Conservation (phyloP, 805 yeast genomes). For the Saturnispora sanitii region DNA sequence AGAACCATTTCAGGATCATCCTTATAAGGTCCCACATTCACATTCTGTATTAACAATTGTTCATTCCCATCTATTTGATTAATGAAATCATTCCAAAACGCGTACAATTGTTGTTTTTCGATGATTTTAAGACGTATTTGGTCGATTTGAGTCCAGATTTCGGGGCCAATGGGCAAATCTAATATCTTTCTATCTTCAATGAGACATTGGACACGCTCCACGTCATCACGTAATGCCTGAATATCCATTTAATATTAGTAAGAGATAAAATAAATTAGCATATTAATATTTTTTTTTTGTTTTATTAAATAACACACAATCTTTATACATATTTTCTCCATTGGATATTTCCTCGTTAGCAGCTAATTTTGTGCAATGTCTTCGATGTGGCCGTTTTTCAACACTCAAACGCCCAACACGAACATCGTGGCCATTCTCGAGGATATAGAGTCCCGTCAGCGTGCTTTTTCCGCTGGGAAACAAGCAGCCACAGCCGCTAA, state of each 20-base stretch:
- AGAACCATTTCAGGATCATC: conserved; percentile 5
- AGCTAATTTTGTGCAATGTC: conserved; percentile 27
- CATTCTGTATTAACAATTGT: not conserved
- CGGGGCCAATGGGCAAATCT: not conserved
- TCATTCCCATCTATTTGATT: not conserved
- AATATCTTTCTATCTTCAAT: conserved; percentile 4
- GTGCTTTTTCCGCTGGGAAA: conserved; percentile 22
- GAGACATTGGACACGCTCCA: not conserved
- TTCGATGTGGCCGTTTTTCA: conserved; percentile 32
- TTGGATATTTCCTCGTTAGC: too few species aligned
- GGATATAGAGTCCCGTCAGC: conserved; percentile 24
- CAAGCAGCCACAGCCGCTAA: conserved; percentile 5
- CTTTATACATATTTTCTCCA: too few species aligned
- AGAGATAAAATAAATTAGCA: not conserved
- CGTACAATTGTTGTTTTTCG: too few species aligned
- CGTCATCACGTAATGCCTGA: not conserved
- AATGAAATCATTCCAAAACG: not conserved
- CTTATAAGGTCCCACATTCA: not conserved
- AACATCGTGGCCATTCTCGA: conserved; percentile 28
- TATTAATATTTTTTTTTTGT: not conserved
- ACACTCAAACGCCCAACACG: conserved; percentile 29
- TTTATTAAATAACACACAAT: not conserved
- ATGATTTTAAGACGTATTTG: not conserved
- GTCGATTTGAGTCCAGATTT: not conserved
- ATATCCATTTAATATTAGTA: conserved; percentile 2